Evolutionary conservation across 768 basidiomycete genomes (phyloP).

Genomic region (Hypholoma sublateritium): DNA sequence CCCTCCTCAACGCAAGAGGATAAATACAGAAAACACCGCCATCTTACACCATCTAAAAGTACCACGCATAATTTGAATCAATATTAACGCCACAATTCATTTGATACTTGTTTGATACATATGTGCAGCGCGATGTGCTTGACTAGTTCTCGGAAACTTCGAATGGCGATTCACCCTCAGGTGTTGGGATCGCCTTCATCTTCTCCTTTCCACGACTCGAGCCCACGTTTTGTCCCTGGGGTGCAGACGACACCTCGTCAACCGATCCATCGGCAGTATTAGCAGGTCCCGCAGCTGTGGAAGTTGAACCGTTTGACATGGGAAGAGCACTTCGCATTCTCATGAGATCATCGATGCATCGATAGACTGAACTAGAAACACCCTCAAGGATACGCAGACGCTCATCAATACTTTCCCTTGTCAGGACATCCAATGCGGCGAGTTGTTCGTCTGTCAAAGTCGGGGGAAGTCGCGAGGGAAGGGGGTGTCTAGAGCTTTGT

Average conservation of each 20-base stretch:
- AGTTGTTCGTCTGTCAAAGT: constrained; percentile 63
- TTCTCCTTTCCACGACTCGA: constrained; percentile 15
- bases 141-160: not conserved
- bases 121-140: not conserved
- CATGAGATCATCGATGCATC: constrained; percentile 78
- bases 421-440: constrained; percentile 59
- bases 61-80: not conserved
- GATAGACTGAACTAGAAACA: constrained; percentile 71
- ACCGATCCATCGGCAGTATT: not conserved
- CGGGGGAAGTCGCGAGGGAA: constrained; percentile 35
- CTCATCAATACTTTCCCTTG: constrained; percentile 83
- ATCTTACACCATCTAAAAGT: too few relatives aligned
- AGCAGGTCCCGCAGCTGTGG: not conserved
- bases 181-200: constrained; percentile 10
- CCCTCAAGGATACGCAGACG: constrained; percentile 76
- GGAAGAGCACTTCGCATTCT: constrained; percentile 74
- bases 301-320: constrained; percentile 17
- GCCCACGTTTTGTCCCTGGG: not conserved
- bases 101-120: not conserved
- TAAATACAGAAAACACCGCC: not conserved
- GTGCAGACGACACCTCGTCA: not conserved
- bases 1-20: constrained; percentile 14
- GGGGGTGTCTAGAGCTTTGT: constrained; percentile 1
- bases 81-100: not conserved
- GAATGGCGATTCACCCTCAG: not conserved